Percentiles rank a stretch among this genome's conserved stretches.
Conservation (phyloP, 163 green algal genomes). For the Chlamydomonas reinhardtii region DNA sequence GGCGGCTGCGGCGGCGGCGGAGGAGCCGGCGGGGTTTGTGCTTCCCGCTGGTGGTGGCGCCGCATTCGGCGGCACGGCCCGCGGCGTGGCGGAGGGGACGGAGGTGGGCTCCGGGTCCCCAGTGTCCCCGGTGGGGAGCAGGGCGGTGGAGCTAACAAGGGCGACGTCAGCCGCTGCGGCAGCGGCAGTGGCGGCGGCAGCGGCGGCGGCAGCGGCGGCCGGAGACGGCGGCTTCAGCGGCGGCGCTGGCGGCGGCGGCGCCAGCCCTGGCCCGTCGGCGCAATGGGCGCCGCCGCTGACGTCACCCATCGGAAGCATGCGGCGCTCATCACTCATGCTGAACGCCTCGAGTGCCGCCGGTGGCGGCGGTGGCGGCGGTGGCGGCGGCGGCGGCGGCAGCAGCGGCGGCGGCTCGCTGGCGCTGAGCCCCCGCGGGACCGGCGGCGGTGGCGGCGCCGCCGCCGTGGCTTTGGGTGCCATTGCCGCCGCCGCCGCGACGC, state of each 20-base stretch:
- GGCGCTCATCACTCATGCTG: neutral
- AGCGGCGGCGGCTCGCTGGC: too few species aligned
- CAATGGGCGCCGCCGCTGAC: neutral
- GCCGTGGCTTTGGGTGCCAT: too few species aligned
- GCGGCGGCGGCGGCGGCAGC: neutral
- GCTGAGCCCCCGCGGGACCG: too few species aligned
- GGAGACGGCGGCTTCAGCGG: neutral
- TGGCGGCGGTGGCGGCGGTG: neutral
- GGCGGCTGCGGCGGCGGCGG: too few species aligned
- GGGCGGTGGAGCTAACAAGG: neutral
- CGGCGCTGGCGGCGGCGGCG: neutral
- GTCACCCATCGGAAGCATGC: neutral
- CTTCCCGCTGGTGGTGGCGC: too few species aligned
- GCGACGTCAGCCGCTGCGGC: too few species aligned
- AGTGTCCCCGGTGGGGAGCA: neutral
- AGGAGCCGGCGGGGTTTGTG: too few species aligned
- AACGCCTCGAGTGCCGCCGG: neutral
- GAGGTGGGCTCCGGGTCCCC: too few species aligned
- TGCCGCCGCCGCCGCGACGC: too few species aligned
- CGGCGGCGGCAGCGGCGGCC: neutral
- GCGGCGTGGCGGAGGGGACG: too few species aligned
- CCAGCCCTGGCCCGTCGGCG: neutral
- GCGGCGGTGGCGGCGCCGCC: too few species aligned
- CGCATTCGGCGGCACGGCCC: too few species aligned
- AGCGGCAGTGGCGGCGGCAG: neutral